These are phyloP conservation scores for Colletotrichum eremochloae DNA, from an alignment of 2,329 filamentous ascomycete genomes.

Conservation along the genomic window DNA sequence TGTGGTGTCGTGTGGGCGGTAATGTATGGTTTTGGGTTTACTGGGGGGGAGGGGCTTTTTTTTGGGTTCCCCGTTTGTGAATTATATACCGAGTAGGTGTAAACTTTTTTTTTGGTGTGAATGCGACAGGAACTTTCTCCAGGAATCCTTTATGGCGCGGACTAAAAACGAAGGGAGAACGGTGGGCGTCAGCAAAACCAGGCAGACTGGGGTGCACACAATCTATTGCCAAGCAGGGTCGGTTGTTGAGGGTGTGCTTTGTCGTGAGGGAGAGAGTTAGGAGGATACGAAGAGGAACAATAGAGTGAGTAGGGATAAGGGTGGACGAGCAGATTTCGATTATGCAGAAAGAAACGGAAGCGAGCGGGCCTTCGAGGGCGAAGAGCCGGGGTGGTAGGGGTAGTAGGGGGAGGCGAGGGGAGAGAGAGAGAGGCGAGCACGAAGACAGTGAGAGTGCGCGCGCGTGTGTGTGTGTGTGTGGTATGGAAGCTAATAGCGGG, in stretches of 20 bases:
- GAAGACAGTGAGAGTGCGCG: no score
- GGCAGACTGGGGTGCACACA: constrained; percentile 23
- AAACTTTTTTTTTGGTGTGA: constrained; percentile 25
- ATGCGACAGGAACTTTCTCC: constrained; percentile 39
- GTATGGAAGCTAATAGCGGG: constrained; percentile 21
- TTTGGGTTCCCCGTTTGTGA: constrained; percentile 24
- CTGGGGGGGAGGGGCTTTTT: neutral
- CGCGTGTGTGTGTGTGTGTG: neutral
- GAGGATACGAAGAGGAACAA: constrained; percentile 15
- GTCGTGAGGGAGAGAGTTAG: constrained; percentile 14
- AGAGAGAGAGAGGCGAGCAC: neutral
- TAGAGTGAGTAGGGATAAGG: constrained; percentile 24
- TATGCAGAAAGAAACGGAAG: constrained; percentile 33
- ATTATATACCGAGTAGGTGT: constrained; percentile 41
- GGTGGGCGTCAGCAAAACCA: constrained; percentile 38
- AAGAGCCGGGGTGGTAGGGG: neutral
- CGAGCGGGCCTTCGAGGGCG: constrained; percentile 24
- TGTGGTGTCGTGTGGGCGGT: neutral
- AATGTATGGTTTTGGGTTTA: constrained; percentile 16
- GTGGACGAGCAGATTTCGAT: constrained; percentile 14
- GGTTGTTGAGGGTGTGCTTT: constrained; percentile 14
- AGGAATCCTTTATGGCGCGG: constrained; percentile 41
- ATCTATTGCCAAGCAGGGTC: constrained; percentile 17
- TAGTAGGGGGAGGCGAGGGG: neutral
- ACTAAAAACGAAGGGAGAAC: constrained; percentile 35